These are phyloP conservation scores for Scedosporium boydii DNA, from an alignment of 2,329 filamentous ascomycete genomes.

Conservation along the genomic window DNA sequence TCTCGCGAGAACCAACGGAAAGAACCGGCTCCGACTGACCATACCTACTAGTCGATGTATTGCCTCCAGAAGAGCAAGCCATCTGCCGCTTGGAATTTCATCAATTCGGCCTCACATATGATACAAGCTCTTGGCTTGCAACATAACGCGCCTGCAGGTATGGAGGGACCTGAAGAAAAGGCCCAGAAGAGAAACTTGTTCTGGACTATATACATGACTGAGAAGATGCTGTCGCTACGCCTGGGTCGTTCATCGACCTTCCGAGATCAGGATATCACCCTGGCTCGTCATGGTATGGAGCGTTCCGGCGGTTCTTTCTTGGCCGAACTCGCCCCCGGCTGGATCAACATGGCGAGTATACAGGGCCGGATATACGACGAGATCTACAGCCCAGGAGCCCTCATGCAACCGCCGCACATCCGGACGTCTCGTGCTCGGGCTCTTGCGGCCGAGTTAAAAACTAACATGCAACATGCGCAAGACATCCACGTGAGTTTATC, in stretches of 20 bases:
- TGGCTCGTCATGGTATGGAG: constrained; percentile 21
- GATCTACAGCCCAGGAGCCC: constrained; percentile 36
- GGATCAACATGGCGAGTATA: constrained; percentile 41
- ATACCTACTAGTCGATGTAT: constrained; percentile 15
- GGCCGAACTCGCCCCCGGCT: constrained; percentile 30
- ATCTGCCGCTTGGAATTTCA: constrained; percentile 19
- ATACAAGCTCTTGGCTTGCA: constrained; percentile 22
- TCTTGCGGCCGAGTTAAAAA: constrained; percentile 22
- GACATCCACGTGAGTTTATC: constrained; percentile 9
- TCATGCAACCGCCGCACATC: constrained; percentile 21
- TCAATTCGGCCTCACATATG: constrained; percentile 19
- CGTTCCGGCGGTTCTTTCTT: constrained; percentile 17
- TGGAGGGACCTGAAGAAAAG: constrained; percentile 8
- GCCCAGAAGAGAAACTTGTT: constrained; percentile 28
- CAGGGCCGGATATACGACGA: constrained; percentile 47
- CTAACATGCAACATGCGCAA: constrained; percentile 19
- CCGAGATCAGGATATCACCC: constrained; percentile 44
- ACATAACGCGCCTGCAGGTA: constrained; percentile 10
- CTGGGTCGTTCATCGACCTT: constrained; percentile 43
- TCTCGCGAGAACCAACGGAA: background rate
- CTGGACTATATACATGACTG: constrained; percentile 48
- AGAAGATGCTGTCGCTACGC: constrained; percentile 45
- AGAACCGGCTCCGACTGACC: background rate
- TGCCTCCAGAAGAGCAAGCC: constrained; percentile 22
- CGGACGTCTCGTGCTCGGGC: constrained; percentile 22